These are phyloP conservation scores for Albatrellus ellisii DNA, from an alignment of 768 basidiomycete genomes.

Conservation along the genomic window DNA sequence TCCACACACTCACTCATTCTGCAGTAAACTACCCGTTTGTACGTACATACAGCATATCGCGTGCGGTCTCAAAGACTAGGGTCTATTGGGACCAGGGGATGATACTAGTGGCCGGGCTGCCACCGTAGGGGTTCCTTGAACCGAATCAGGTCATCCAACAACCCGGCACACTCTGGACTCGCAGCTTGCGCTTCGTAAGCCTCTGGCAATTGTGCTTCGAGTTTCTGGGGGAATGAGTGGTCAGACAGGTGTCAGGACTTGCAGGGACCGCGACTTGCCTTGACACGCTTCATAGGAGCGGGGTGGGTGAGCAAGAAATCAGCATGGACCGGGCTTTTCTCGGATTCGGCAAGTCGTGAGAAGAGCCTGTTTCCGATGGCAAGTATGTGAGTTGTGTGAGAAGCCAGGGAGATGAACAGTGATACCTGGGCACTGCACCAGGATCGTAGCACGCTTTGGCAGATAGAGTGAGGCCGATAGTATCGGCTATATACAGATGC, in stretches of 20 bases:
- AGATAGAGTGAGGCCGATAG: constrained; percentile 71
- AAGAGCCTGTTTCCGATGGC: constrained; percentile 43
- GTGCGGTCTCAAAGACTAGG: too few species aligned
- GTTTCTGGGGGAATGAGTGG: constrained; percentile 11
- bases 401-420: constrained; percentile 1
- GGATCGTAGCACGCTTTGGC: constrained; percentile 84
- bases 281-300: constrained; percentile 51
- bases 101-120: too few species aligned
- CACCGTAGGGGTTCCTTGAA: constrained; percentile 1
- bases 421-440: constrained; percentile 55
- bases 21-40: too few species aligned
- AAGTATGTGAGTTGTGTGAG: neutral
- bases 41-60: too few species aligned
- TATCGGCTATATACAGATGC: constrained; percentile 47
- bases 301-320: constrained; percentile 82
- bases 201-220: constrained; percentile 43
- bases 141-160: constrained; percentile 10
- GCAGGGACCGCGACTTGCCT: constrained; percentile 32
- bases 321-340: constrained; percentile 25
- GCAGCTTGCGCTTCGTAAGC: constrained; percentile 40
- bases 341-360: constrained; percentile 44
- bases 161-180: constrained; percentile 39
- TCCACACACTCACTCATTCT: too few species aligned
- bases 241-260: neutral
- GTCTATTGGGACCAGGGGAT: too few species aligned